A percentile compares a stretch with the other conserved stretches of the same genome.
phyloP scores from a whole-genome alignment of 352 stramenopile species.

The Pythium myriotylum region DNA sequence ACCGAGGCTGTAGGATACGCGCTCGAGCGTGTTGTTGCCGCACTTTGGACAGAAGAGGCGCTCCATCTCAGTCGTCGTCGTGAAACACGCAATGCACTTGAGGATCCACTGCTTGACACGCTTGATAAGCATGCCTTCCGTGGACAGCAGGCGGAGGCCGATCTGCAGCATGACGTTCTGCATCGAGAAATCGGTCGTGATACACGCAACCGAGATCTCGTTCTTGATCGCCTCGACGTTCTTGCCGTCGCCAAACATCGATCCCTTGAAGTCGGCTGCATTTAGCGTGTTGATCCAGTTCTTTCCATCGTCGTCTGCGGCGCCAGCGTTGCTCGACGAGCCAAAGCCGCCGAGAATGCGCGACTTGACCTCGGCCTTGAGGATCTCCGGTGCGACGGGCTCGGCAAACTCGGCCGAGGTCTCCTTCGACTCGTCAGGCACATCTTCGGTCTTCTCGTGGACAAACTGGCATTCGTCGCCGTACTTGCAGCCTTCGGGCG shows the following conservation, averaged over 20 bases:
- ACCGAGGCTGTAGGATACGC: slow-evolving; percentile 94
- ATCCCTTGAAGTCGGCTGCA: slow-evolving; percentile 56
- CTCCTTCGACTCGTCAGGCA: slow-evolving; percentile 29
- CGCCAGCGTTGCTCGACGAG: slow-evolving; percentile 76
- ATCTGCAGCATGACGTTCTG: slow-evolving; percentile 92
- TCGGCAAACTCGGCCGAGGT: slow-evolving; percentile 32
- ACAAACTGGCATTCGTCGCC: slow-evolving; percentile 74
- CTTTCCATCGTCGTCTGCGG: slow-evolving; percentile 82
- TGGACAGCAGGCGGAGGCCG: slow-evolving; percentile 76
- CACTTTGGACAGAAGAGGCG: slow-evolving; percentile 97
- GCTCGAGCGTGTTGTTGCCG: slow-evolving; percentile 94
- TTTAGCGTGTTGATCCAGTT: slow-evolving; percentile 86
- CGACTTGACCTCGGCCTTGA: slow-evolving; percentile 83
- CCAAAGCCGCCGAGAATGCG: slow-evolving; percentile 85
- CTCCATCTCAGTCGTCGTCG: slow-evolving; percentile 91
- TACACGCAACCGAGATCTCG: slow-evolving; percentile 67
- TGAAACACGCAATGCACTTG: slow-evolving; percentile 97
- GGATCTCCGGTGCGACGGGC: slow-evolving; percentile 54
- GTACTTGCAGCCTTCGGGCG: slow-evolving; percentile 69
- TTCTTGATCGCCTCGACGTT: slow-evolving; percentile 60
- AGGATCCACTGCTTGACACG: slow-evolving; percentile 96
- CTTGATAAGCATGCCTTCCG: slow-evolving; percentile 86
- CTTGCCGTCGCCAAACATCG: slow-evolving; percentile 78
- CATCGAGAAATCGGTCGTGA: slow-evolving; percentile 90
- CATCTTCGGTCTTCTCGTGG: slow-evolving; percentile 43